A percentile compares a stretch with the other conserved stretches of the same genome.
Conservation (phyloP, 495 filamentous ascomycete genomes). For the Parathielavia appendiculata region DNA sequence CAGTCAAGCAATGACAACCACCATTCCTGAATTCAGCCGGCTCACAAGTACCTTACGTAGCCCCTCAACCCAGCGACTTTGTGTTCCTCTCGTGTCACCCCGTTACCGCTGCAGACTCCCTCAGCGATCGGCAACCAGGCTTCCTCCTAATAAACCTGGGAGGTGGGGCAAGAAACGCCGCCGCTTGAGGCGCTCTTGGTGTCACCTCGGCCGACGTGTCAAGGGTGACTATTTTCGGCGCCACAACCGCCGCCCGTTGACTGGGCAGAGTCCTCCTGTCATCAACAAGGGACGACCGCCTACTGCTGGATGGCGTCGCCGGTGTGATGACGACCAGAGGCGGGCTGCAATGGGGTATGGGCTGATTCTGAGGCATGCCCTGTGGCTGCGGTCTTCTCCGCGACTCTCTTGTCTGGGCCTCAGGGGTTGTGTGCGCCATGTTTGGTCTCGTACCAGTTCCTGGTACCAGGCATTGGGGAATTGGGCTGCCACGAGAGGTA, state of each 20-base stretch:
- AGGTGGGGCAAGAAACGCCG: not conserved
- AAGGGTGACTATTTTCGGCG: not conserved
- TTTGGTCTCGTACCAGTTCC: not conserved
- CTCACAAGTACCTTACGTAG: too few relatives aligned
- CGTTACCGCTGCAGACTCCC: not conserved
- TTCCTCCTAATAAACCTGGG: constrained; percentile 6
- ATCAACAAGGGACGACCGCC: not conserved
- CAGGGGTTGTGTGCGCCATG: not conserved
- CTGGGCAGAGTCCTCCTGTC: constrained; percentile 11
- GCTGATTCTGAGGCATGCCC: not conserved
- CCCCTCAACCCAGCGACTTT: too few relatives aligned
- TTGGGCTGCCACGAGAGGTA: not conserved
- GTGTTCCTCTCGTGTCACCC: too few relatives aligned
- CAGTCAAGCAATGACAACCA: too few relatives aligned
- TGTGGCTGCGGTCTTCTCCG: not conserved
- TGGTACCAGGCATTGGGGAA: not conserved
- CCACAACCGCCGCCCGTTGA: not conserved
- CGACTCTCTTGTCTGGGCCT: not conserved
- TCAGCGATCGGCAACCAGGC: not conserved
- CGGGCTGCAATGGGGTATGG: not conserved
- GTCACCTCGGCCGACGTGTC: not conserved
- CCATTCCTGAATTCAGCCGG: too few relatives aligned
- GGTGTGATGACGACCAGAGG: not conserved
- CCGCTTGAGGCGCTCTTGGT: not conserved
- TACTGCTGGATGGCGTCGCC: not conserved